phyloP scores from a whole-genome alignment of 1,284 basidiomycete species.

The Inonotus obliquus region DNA sequence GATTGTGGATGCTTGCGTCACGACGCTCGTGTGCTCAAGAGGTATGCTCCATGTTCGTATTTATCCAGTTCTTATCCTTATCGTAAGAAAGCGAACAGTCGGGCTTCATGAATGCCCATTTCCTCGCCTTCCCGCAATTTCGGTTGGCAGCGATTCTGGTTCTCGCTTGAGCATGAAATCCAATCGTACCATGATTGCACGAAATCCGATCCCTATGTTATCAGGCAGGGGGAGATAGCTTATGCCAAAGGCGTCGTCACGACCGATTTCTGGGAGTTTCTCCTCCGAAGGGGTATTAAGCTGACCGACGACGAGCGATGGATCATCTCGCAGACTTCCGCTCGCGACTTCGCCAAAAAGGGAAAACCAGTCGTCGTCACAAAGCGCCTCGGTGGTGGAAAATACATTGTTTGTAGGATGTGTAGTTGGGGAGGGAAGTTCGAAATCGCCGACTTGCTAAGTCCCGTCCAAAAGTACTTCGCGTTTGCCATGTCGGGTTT shows the following conservation, averaged over 20 bases:
- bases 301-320: slow-evolving; percentile 3
- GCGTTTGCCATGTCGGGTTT: not conserved
- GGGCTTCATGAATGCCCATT: not conserved
- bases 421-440: slow-evolving; percentile 1
- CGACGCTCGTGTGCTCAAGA: not conserved
- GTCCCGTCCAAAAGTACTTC: not conserved
- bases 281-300: not conserved
- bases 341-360: not conserved
- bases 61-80: not conserved
- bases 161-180: not conserved
- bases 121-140: not conserved
- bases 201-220: not conserved
- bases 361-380: slow-evolving; percentile 3
- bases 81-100: not conserved
- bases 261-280: not conserved
- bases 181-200: not conserved
- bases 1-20: too few species aligned
- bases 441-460: not conserved
- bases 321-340: not conserved
- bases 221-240: slow-evolving; percentile 6
- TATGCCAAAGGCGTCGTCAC: slow-evolving; percentile 8
- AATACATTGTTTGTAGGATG: slow-evolving; percentile 2
- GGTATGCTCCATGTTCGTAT: not conserved
- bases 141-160: slow-evolving; percentile 9
- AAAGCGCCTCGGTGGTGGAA: not conserved